These are phyloP conservation scores for Bombardia bombarda DNA, from an alignment of 495 filamentous ascomycete species.

Conservation along the genomic window DNA sequence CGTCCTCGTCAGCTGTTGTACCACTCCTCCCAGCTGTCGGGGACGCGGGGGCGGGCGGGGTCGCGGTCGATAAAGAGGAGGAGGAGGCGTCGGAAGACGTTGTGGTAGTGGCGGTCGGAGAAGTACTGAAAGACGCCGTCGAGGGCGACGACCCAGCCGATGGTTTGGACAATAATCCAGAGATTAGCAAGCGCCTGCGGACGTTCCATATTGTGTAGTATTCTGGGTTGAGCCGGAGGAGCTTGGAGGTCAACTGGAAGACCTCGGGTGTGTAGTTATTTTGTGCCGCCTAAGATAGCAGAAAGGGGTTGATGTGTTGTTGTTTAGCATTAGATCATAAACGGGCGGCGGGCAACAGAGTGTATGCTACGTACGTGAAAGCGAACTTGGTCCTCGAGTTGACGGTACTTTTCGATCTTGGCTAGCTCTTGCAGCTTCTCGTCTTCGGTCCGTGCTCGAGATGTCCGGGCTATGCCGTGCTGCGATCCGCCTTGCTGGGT, in stretches of 20 bases:
- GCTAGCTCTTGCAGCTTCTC: slow-evolving; percentile 60
- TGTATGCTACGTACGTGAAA: slow-evolving; percentile 37
- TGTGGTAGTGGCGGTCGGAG: slow-evolving; percentile 41
- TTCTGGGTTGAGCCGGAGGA: slow-evolving; percentile 85
- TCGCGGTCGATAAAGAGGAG: slow-evolving; percentile 39
- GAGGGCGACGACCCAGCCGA: slow-evolving; percentile 44
- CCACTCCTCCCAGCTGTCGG: slow-evolving; percentile 49
- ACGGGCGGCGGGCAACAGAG: too few relatives aligned
- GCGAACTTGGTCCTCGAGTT: slow-evolving; percentile 59
- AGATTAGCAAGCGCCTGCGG: slow-evolving; percentile 60
- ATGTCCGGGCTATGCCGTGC: slow-evolving; percentile 63
- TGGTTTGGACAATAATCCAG: slow-evolving; percentile 44
- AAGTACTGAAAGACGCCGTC: slow-evolving; percentile 51
- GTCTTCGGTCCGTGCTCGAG: slow-evolving; percentile 54
- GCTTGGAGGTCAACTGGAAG: slow-evolving; percentile 66
- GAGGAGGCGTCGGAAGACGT: slow-evolving; percentile 41
- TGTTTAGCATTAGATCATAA: too few relatives aligned
- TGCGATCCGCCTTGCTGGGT: slow-evolving; percentile 32
- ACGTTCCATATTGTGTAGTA: slow-evolving; percentile 99
- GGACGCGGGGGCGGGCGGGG: slow-evolving; percentile 35
- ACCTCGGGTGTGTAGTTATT: slow-evolving; percentile 59
- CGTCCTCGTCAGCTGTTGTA: slow-evolving; percentile 39
- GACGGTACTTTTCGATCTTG: slow-evolving; percentile 71
- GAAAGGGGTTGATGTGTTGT: neutral
- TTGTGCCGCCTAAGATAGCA: neutral